Percentiles rank a stretch among this genome's conserved stretches.
Evolutionary conservation across 768 basidiomycete genomes (phyloP).

Genomic region (Boletellus ananiceps): DNA sequence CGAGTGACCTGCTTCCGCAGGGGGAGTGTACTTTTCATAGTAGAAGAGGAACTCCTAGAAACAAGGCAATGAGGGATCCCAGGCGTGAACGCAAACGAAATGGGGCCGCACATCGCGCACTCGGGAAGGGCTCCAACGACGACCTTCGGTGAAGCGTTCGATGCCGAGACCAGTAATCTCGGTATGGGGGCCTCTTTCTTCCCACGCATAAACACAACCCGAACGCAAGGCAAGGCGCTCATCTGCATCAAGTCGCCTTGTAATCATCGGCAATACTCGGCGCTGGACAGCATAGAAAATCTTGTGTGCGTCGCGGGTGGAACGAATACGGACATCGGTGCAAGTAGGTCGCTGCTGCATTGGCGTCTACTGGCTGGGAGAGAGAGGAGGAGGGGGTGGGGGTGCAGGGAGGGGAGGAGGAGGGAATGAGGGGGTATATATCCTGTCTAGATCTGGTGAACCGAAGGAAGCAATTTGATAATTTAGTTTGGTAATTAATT

Average conservation of each 20-base stretch:
- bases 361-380: conserved; percentile 10
- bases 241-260: conserved; percentile 71
- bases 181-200: conserved; percentile 67
- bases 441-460: conserved; percentile 30
- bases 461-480: conserved; percentile 25
- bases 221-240: conserved; percentile 55
- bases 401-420: conserved; percentile 6
- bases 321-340: conserved; percentile 67
- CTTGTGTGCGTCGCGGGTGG: conserved; percentile 72
- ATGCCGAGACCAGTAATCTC: conserved; percentile 78
- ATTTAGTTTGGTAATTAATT: conserved; percentile 36
- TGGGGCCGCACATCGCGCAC: conserved; percentile 64
- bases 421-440: conserved; percentile 29
- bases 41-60: conserved; percentile 79
- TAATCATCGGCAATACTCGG: conserved; percentile 65
- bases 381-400: conserved; percentile 11
- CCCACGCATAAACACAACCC: conserved; percentile 56
- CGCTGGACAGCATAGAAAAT: conserved; percentile 71
- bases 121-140: conserved; percentile 78
- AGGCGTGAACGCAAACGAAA: conserved; percentile 2
- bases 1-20: conserved; percentile 40
- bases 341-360: conserved; percentile 71
- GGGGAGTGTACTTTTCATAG: conserved; percentile 64
- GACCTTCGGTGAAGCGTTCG: conserved; percentile 81
- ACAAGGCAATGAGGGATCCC: conserved; percentile 11